Base-by-base conservation (phyloP, 371 early-diverging fungal species). In the Capillidium heterosporum region DNA sequence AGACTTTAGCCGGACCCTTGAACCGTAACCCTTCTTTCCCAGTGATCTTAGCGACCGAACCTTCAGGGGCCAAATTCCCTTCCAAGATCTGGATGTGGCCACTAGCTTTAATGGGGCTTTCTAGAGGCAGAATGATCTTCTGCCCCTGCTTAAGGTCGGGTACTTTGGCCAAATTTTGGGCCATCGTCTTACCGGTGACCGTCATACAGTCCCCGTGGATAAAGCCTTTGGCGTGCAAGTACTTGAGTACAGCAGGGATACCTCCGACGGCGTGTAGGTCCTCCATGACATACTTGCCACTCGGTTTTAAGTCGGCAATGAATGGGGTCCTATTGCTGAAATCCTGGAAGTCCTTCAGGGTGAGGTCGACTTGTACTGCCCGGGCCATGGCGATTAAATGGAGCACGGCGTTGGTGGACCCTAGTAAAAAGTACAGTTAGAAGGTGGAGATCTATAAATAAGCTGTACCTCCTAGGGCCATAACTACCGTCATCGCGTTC, bases 11-110 rank as follows among this genome's bases (percentile, higher is more conserved):
- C 0, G 70, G 68, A 23, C 97, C 97, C 39, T 71, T 67, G 62
- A 96, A 96, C 55, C 60, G 47, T 3, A 91, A 71, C 19, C 97
- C 97, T 71, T 96, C 94, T 71, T 96, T 96, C 59, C 97, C 97
- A 4, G 97, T 96, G 66, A 96, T 96, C 72, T 96, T 96, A 54
- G 97, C 97, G 41, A 96, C 95, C 19, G 88, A 78, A n/a, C 94
- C 93, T 60, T 86, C 85, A 31, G 97, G 95, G 11, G 97, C 92
- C n/a, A 97, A 75, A 67, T 91, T 92, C 63, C 97, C 97, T 51
- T 75, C 69, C 57, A 97, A 69, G 50, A 92, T 91, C 68, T 87
- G 89, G 62, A 97, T 74, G 65, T 97, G 97, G 21, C 95, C 97
- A 27, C 84, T 76, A 0, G 76, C 31, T 71, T 95, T 97, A 75